Evolutionary conservation across 306 rosid genomes (phyloP), one percentile per base, ranked within the genome.

Genomic region (Ormosia emarginata): DNA sequence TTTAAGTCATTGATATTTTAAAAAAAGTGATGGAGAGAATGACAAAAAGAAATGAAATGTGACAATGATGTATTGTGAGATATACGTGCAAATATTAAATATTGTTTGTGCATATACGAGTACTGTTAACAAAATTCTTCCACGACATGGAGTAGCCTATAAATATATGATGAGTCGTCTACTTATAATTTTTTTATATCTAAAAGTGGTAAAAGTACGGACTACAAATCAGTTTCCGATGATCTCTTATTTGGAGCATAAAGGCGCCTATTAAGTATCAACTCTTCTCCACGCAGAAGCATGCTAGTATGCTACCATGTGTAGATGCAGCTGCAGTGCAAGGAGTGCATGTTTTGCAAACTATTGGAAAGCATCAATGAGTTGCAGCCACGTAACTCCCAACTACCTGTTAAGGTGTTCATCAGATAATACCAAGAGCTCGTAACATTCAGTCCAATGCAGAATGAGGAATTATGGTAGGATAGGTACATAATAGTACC

Each of bases 191-290:
- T n/a, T n/a, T n/a, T 44, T 61, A 64, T 67, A 75, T 44, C 56
- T 46, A 75, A 58, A 71, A 44, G 68, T 37, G 6, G 24, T 43
- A 15, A 64, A 73, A 82, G 12, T 56, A 7, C 18, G 2, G 9
- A 34, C 77, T 85, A 86, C 85, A 85, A 61, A 79, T 72, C 82
- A 71, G 75, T 79, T 77, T 64, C 81, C 66, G 81, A 50, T 52
- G 58, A 73, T 24, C 43, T 41, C 58, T 24, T 24, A 67, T 83
- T 79, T 77, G 29, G 59, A 81, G 77, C 86, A 84, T 17, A 78
- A 78, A 24, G 24, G 24, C 24, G 24, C 24, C 68, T 64, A 43
- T 62, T 39, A 59, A 81, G 33, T 66, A 67, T 80, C 24, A 67
- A 14, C 81, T 75, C 71, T 29, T 77, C 74, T 71, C 77, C 80